Evolutionary conservation across 257 asterid species (phyloP), one percentile per base, ranked within the genome.

Genomic region (Ehretia macrophylla): DNA sequence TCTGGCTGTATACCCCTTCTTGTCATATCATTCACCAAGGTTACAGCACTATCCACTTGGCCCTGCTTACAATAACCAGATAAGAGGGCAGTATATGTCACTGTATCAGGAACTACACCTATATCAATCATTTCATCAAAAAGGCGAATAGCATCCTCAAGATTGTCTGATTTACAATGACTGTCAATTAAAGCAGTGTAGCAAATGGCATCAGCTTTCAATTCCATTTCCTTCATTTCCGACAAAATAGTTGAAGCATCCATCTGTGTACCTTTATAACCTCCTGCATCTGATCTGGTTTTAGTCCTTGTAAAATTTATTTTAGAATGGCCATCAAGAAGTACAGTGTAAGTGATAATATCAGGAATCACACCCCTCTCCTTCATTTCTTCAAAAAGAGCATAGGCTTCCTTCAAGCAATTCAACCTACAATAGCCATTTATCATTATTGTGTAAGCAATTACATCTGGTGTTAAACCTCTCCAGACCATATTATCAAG

Each of bases 181-280:
- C 80, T 60, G 65, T 91, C 96, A 45, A 91, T 88, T 66, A 85
- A 68, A 39, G 70, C 88, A 32, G 96, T 91, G 69, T 85, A 85
- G 76, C 79, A 79, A 64, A 77, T 67, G 20, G 70, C 83, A 56
- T 88, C 96, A 40, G 88, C 88, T 58, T 66, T 57, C 48, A 85
- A 17, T 63, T 69, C 79, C 86, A 55, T 68, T 69, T 73, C 80
- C 56, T 76, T 71, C 83, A 88, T 69, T 64, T 80, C 89, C 32
- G 32, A 14, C 81, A 71, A 68, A 4, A 80, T 23, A 21, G 62
- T 17, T 44, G 73, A 64, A 55, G 73, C 73, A 56, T 19, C 47
- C 52, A 49, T 64, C 32, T 55, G 51, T 60, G 58, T 67, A 64
- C 64, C 65, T 54, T 65, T 60, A 21, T 67, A 65, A 42, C 56